Evolutionary conservation across 2,329 filamentous ascomycete species (phyloP), one percentile per base, ranked within the genome.

Genomic region (Hyphodiscus sp.): DNA sequence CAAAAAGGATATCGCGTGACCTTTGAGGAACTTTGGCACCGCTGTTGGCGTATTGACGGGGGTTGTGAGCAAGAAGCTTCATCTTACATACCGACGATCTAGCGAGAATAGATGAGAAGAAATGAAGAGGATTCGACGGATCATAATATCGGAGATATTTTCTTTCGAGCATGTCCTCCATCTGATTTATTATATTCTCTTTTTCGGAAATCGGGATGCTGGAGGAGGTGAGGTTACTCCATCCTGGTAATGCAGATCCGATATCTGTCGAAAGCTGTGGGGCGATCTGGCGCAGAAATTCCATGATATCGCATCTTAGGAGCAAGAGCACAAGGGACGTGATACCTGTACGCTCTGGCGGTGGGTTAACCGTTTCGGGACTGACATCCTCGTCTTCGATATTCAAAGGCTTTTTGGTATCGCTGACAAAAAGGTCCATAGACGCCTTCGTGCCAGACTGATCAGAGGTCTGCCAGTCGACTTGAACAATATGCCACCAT

Each of bases 401-500:
- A 53, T 80, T 79, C n/a, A 73, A 70, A 1, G 78, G 78, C 10
- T 73, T 62, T 1, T 65, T 66, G 1, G 76, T 77, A 61, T 78
- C 73, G 45, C 51, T 48, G 13, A 45, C 18, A 18, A 13, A 18
- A 2, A 16, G 42, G 11, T 16, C 18, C 11, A 45, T 45, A 4
- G 42, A 78, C 1, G 79, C 76, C 53, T 83, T 79, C 20, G 11
- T 73, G 67, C 30, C 68, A 70, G 2, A 73, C 70, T 77, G 73
- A 54, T 79, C 23, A 77, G 79, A 10, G 75, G 73, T 52, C 78
- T 76, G 62, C 80, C 77, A 16, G 76, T 74, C 8, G 72, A 74
- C 11, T 74, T 74, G 30, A 41, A 82, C 67, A 20, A 85, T 74
- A 55, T 82, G 79, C 69, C 79, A 79, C 77, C 81, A 85, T 0